Evolutionary conservation across 2,329 filamentous ascomycete species (phyloP).

Genomic region (Epichloe typhina): DNA sequence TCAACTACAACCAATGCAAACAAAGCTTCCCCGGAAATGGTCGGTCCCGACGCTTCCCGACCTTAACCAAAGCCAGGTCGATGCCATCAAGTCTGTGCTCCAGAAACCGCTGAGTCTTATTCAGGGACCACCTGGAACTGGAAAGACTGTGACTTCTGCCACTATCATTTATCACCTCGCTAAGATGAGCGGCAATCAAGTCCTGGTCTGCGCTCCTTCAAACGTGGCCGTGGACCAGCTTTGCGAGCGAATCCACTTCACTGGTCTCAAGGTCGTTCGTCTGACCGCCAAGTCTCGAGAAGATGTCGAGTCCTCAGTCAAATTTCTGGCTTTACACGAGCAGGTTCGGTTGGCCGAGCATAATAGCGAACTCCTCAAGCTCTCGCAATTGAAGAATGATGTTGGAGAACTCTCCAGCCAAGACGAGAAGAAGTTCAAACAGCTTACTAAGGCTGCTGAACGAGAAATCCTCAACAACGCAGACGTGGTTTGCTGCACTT

Average conservation of each 20-base stretch:
- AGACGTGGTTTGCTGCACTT: constrained; percentile 97
- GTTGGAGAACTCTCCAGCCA: constrained; percentile 84
- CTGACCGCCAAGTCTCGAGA: constrained; percentile 98
- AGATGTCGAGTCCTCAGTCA: constrained; percentile 96
- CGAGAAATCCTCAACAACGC: constrained; percentile 90
- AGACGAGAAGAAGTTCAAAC: constrained; percentile 98
- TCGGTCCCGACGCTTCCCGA: constrained; percentile 89
- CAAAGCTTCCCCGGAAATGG: constrained; percentile 90
- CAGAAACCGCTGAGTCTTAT: constrained; percentile 91
- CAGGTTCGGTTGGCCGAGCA: constrained; percentile 96
- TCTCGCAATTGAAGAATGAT: constrained; percentile 85
- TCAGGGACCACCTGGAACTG: constrained; percentile 90
- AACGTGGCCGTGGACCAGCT: constrained; percentile 98
- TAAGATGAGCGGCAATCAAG: constrained; percentile 88
- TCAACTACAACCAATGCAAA: constrained; percentile 88
- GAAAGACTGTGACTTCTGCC: constrained; percentile 96
- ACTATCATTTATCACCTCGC: constrained; percentile 97
- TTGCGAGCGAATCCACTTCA: constrained; percentile 90
- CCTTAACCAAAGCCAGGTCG: constrained; percentile 89
- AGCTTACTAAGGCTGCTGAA: constrained; percentile 84
- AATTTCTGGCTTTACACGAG: constrained; percentile 88
- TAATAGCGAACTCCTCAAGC: constrained; percentile 83
- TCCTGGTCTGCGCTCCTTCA: constrained; percentile 91
- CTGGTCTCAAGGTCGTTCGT: constrained; percentile 89
- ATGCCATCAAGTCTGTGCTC: constrained; percentile 87